Percentiles rank a stretch among this genome's conserved stretches.
Conservation (phyloP, 345 rosid genomes). For the Citrus maxima region DNA sequence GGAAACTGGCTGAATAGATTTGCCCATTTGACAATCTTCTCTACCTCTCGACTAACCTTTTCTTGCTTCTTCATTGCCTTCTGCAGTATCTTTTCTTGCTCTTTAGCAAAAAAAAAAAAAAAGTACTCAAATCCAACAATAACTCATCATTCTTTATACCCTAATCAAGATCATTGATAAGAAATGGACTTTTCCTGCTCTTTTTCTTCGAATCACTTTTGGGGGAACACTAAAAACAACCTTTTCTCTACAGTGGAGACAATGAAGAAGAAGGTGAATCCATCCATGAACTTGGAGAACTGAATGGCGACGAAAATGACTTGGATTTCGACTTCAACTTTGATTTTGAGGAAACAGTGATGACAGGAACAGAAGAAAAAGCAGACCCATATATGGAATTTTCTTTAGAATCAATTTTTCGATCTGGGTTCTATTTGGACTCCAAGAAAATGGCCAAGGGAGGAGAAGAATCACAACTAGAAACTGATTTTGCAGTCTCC, state of each 20-base stretch:
- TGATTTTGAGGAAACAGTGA: too few relatives aligned
- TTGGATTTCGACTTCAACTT: not conserved
- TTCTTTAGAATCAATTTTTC: too few relatives aligned
- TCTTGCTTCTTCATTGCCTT: too few relatives aligned
- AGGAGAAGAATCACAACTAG: too few relatives aligned
- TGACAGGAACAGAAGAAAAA: too few relatives aligned
- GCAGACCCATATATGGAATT: too few relatives aligned
- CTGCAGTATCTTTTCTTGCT: slow-evolving; percentile 18
- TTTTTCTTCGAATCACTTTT: slow-evolving; percentile 29
- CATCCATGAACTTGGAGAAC: slow-evolving; percentile 18
- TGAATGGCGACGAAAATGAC: slow-evolving; percentile 6
- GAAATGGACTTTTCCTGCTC: slow-evolving; percentile 25
- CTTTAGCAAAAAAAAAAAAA: slow-evolving; percentile 37
- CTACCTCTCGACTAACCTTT: too few relatives aligned
- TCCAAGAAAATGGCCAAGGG: too few relatives aligned
- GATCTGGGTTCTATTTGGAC: too few relatives aligned
- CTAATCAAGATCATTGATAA: slow-evolving; percentile 32
- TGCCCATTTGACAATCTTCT: too few relatives aligned
- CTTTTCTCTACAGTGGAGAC: slow-evolving; percentile 23
- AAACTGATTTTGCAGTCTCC: too few relatives aligned
- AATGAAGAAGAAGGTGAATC: slow-evolving; percentile 32
- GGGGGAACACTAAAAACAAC: slow-evolving; percentile 72
- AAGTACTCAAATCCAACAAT: slow-evolving; percentile 40
- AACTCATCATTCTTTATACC: slow-evolving; percentile 31
- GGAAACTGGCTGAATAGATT: too few relatives aligned